phyloP scores from a whole-genome alignment of 441 rosid genomes.

The Melastoma candidum region DNA sequence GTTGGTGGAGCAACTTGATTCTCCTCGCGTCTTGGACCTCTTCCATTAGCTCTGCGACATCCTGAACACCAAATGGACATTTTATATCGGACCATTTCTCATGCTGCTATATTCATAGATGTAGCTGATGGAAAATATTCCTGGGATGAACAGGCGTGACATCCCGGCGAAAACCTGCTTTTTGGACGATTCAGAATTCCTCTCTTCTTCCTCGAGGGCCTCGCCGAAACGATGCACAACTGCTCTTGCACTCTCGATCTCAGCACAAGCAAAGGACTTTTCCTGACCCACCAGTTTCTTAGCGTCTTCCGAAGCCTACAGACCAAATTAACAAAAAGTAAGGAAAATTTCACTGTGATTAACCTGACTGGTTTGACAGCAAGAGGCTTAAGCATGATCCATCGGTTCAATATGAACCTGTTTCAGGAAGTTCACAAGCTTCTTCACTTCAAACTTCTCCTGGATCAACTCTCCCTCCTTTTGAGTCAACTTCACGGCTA shows the following conservation, averaged over 20 bases:
- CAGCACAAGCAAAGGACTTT: constrained; percentile 96
- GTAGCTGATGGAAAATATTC: too few relatives aligned
- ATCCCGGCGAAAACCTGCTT: constrained; percentile 22
- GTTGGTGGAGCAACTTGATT: constrained; percentile 83
- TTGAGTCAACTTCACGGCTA: constrained; percentile 78
- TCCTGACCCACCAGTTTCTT: constrained; percentile 88
- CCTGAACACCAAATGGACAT: constrained; percentile 28
- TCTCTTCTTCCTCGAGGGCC: constrained; percentile 86
- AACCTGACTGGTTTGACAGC: too few relatives aligned
- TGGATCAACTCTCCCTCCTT: constrained; percentile 80
- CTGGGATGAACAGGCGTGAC: too few relatives aligned
- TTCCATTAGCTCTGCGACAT: constrained; percentile 61
- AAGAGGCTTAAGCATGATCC: too few relatives aligned
- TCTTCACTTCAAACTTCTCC: constrained; percentile 79
- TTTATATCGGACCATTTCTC: not conserved
- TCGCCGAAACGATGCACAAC: constrained; percentile 89
- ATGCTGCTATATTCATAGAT: too few relatives aligned
- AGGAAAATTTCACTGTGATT: too few relatives aligned
- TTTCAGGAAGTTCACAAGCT: constrained; percentile 66
- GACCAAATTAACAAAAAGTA: not conserved
- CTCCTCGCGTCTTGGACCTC: constrained; percentile 89
- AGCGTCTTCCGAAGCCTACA: constrained; percentile 94
- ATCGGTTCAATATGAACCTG: constrained; percentile 29
- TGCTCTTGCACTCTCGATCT: constrained; percentile 94
- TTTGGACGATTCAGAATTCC: constrained; percentile 48